Base-by-base conservation (phyloP, 1,284 basidiomycete genomes). In the Cutaneotrichosporon mucoides region DNA sequence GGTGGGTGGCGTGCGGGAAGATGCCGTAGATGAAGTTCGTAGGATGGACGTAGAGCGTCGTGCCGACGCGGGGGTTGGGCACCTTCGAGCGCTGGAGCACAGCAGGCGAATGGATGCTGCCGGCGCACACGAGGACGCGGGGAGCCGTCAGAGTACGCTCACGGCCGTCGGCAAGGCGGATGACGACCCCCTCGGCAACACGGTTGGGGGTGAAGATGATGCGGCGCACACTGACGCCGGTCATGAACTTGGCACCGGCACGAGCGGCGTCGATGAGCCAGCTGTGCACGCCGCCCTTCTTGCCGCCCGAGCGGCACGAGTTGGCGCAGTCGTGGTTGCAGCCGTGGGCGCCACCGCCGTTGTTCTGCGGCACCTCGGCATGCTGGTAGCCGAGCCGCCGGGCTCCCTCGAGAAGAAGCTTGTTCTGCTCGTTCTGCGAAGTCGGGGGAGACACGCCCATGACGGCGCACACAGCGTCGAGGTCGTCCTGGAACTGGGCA, bases 11-110 rank as follows among this genome's bases (percentile, higher is more conserved):
- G 62, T 77, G 70, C 54, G 76, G 71, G 66, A 79, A 81, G 62
- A 73, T 72, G 45, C 76, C 79, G 13, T 76, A 76, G 11, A 81
- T 74, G 53, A 74, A 70, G 50, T 75, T 76, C 13, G 70, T 73
- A 0, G 81, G 81, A 68, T 82, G 81, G 33, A 81, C 65, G 52
- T 76, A 74, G n/a, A 82, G 66, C 57, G 78, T 76, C 52, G 73
- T 66, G 9, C 81, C 81, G 60, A 82, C 78, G 62, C 74, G 69
- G 52, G 75, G 74, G 70, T 80, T 80, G 66, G 65, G 68, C 35
- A 82, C 65, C 12, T 75, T 75, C 42, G 74, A 76, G 38, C 79
- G 75, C 24, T 79, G 71, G 6, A 82, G 70, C 50, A 82, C 60
- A 0, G 79, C 80, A 0, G 81, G 81, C 4, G 77, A 77, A 61